Percentiles rank a stretch among this genome's conserved stretches.
Conservation (phyloP, 1,284 basidiomycete genomes). For the Malassezia obtusa region DNA sequence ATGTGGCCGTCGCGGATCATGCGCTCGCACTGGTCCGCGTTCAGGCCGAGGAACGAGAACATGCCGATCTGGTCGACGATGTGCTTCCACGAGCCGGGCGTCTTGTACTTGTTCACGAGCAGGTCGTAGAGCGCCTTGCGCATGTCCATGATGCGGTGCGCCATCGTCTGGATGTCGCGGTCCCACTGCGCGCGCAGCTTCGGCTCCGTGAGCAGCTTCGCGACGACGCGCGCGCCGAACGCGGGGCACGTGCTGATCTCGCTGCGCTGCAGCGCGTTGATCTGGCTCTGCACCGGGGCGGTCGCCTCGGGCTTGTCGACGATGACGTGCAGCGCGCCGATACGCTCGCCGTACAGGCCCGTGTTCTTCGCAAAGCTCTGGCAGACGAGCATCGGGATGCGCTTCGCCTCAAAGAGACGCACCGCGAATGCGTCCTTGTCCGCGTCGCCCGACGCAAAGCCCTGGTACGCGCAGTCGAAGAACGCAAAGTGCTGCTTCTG, state of each 20-base stretch:
- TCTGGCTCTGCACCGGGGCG: constrained; percentile 52
- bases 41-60: constrained; percentile 44
- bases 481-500: constrained; percentile 75
- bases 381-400: constrained; percentile 72
- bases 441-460: constrained; percentile 76
- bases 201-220: constrained; percentile 54
- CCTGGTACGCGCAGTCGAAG: constrained; percentile 93
- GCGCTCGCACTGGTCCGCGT: constrained; percentile 57
- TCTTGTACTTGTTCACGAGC: constrained; percentile 72
- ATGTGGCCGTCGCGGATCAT: constrained; percentile 71
- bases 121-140: constrained; percentile 67
- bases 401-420: constrained; percentile 70
- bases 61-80: constrained; percentile 47
- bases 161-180: constrained; percentile 80
- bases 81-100: constrained; percentile 75
- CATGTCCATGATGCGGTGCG: constrained; percentile 80
- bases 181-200: constrained; percentile 76
- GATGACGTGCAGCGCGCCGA: constrained; percentile 55
- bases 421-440: constrained; percentile 85
- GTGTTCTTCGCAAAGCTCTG: constrained; percentile 97
- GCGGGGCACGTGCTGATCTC: constrained; percentile 90
- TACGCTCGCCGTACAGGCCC: constrained; percentile 75
- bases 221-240: constrained; percentile 75
- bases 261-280: constrained; percentile 74
- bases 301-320: constrained; percentile 25